These are phyloP conservation scores for Xylaria sp. DNA, from an alignment of 2,329 filamentous ascomycete genomes.

Conservation along the genomic window DNA sequence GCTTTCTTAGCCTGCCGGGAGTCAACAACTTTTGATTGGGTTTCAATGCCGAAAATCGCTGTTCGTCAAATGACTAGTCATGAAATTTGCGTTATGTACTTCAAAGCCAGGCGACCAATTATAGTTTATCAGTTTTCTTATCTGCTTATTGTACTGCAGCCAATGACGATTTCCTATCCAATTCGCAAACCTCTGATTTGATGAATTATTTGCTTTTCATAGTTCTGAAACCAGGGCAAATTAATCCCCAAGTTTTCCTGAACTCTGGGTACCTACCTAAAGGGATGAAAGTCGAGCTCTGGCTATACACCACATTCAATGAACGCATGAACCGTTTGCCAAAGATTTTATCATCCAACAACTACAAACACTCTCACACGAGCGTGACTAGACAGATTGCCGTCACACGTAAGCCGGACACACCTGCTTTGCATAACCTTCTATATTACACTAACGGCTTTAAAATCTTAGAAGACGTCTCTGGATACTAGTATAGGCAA, in stretches of 20 bases:
- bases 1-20: not conserved
- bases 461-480: not conserved
- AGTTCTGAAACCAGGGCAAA: not conserved
- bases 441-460: not conserved
- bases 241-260: not conserved
- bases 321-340: not conserved
- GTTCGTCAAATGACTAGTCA: not conserved
- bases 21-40: not conserved
- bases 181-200: not conserved
- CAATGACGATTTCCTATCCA: not conserved
- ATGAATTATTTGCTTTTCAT: not conserved
- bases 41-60: not conserved
- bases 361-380: not conserved
- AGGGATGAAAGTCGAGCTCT: no score
- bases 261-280: no score
- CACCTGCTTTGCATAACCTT: not conserved
- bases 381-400: not conserved
- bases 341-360: not conserved
- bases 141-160: not conserved
- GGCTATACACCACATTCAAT: no score
- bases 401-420: constrained; percentile 4
- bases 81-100: not conserved
- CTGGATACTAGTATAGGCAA: not conserved
- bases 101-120: not conserved
- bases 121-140: not conserved